Base-by-base conservation (phyloP, 2,329 filamentous ascomycete genomes). In the Colletotrichum tropicicola region DNA sequence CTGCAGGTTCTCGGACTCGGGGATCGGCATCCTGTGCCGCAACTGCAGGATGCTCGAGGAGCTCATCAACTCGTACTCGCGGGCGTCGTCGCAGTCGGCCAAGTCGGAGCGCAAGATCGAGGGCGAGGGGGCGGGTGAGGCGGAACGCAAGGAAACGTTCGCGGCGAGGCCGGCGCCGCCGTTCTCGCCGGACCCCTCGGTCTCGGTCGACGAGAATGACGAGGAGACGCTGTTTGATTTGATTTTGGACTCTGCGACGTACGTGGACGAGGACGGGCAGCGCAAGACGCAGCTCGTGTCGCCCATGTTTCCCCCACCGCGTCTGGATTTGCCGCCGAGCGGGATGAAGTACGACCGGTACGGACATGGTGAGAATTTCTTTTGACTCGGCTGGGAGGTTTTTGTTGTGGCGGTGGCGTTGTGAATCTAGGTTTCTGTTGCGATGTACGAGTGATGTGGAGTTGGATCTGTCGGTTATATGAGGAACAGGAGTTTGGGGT, bases 31-130 rank as follows among this genome's bases (percentile, higher is more conserved):
- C 15, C 49, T 65, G 25, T 65, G 62, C 9, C 15, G 45, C 2
- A 65, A 59, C 4, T 65, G 62, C 30, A 37, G 62, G 17, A 65
- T 65, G 62, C 49, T 65, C 9, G 62, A 65, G 21, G 57, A 65
- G 44, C 51, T 65, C 1, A 65, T 65, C 6, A 65, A 61, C 28
- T 65, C 62, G 23, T 65, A 65, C 37, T 65, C 62, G 37, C 17
- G 62, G 37, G 37, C 57, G 17, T 65, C 57, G 21, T 51, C 51
- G 23, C 62, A 49, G 23, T 59, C 60, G 13, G 49, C 35, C 3
- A 49, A 52, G 27, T 51, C 51, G 3, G 43, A 37, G 19, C 30
- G 19, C n/a, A 30, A 13, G 27, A 23, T 27, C 9, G 10, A n/a
- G 23, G 41, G 30, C 30, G 17, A 13, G 23, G 21, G 10, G 4